Evolutionary conservation across 2,329 filamentous ascomycete species (phyloP), one percentile per base, ranked within the genome.

Genomic region (Mycogone perniciosa): DNA sequence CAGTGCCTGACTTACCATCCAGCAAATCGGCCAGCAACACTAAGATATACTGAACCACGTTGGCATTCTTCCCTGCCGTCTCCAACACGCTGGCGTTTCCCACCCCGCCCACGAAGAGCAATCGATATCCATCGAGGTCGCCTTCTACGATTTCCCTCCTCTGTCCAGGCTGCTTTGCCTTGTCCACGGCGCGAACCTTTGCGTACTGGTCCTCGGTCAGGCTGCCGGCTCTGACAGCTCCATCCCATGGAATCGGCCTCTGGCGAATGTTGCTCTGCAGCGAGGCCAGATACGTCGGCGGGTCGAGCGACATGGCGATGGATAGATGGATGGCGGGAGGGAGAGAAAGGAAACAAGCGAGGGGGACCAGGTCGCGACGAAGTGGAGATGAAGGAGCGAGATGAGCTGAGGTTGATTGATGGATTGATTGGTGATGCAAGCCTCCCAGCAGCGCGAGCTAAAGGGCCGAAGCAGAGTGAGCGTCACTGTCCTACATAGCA

Each of bases 201-300:
- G 87, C 88, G 61, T 96, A 82, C 71, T 99, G 92, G 60, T 88
- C 85, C 60, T 97, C 92, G 52, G 88, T 95, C 71, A 99, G 88
- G 64, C 89, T 93, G 69, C 91, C 89, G 61, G 89, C 89, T 69
- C 93, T 84, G 59, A 95, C 89, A 63, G 92, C 91, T 63, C 92
- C 92, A 71, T 97, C 92, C 93, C 93, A 99, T 52, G 92, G 91
- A 72, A 99, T 96, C 58, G 91, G 91, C 60, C 93, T 84, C 66
- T 89, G 87, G 66, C 93, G 89, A 69, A 97, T 96, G 77, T 97
- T 97, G 81, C 89, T 95, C 76, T 96, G 91, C 60, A 96, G 80
- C 60, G 89, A 92, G 66, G 74, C 73, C 52, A 83, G 83, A 71
- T 96, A 96, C 53, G 88, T 88, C 53, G 91, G 91, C 60, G 89